Base-by-base conservation (phyloP, 495 filamentous ascomycete genomes). In the Baudoinia panamericana region DNA sequence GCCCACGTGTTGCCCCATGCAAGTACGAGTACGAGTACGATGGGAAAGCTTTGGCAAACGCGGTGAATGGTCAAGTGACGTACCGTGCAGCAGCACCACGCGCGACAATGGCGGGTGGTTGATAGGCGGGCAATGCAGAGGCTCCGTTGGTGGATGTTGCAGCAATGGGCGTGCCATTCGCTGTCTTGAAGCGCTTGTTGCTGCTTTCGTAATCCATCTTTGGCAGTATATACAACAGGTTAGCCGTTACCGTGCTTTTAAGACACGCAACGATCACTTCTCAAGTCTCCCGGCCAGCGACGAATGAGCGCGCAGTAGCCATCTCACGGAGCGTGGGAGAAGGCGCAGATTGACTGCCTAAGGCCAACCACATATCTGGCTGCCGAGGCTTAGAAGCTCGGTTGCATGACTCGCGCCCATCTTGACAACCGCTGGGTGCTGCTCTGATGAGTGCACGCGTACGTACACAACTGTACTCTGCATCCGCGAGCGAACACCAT, bases 161-260 rank as follows among this genome's bases (percentile, higher is more conserved):
- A 6, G 17, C 9, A 5, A 41, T 28, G 7, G 45, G 45, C 16
- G 27, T 29, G 15, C 46, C 46, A 15, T 37, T 25, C 11, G 46
- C 32, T n/a, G 20, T 36, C 30, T 50, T 50, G 32, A 50, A 30
- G 21, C 46, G 39, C 35, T 50, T 50, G 41, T 43, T 43, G 46
- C 40, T 50, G 46, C 45, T 28, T 5, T 39, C 10, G 18, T 41
- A 25, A 11, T 35, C 19, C 36, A 46, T 41, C 22, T 20, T 39
- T 2, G 28, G 11, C 36, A 19, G 21, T 26, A 23, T 4, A 6
- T 32, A 18, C 9, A 19, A n/a, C n/a, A n/a, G n/a, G n/a, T n/a
- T n/a, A n/a, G n/a, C n/a, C n/a, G n/a, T n/a, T n/a, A n/a, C n/a
- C n/a, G n/a, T n/a, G n/a, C n/a, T n/a, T n/a, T n/a, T n/a, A n/a